Conservation (phyloP, 2,329 filamentous ascomycete genomes). For the Cercospora beticola region DNA sequence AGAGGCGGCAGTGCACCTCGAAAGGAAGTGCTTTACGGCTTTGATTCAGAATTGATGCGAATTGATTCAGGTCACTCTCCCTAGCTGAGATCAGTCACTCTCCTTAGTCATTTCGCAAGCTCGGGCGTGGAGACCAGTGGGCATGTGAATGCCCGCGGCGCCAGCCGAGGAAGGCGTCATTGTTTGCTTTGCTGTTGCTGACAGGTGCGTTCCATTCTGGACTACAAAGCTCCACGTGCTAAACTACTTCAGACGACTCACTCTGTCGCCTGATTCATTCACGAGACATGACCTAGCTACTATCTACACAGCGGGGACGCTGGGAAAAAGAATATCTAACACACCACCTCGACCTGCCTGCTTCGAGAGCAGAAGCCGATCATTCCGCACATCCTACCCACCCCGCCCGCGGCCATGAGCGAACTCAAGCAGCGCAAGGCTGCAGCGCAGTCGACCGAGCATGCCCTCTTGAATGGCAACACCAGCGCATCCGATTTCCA, state of each 20-base stretch:
- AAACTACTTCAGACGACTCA: slow-evolving; percentile 7
- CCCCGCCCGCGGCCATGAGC: slow-evolving; percentile 18
- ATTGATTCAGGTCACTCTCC: too few relatives aligned
- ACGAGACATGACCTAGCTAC: slow-evolving; percentile 10
- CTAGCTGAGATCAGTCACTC: too few relatives aligned
- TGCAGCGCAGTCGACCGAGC: slow-evolving; percentile 8
- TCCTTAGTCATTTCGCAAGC: not conserved
- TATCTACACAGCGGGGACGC: slow-evolving; percentile 10
- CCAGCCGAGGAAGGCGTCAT: slow-evolving; percentile 5
- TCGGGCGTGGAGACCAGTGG: not conserved
- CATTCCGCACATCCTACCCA: not conserved
- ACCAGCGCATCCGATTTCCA: not conserved
- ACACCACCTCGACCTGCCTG: not conserved
- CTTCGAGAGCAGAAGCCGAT: not conserved
- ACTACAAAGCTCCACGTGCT: slow-evolving; percentile 5
- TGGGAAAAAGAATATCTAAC: slow-evolving; percentile 3
- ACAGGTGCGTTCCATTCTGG: slow-evolving; percentile 3
- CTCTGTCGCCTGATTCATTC: slow-evolving; percentile 10
- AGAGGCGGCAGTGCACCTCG: too few relatives aligned
- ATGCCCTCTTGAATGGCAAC: not conserved
- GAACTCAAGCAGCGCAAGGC: slow-evolving; percentile 31
- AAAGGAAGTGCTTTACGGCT: too few relatives aligned
- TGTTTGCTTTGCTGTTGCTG: slow-evolving; percentile 8
- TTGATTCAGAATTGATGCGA: too few relatives aligned
- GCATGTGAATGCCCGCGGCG: not conserved